A percentile compares a stretch with the other conserved stretches of the same genome.
Conservation (phyloP, 768 basidiomycete species). For the Leccinum uliginosum region DNA sequence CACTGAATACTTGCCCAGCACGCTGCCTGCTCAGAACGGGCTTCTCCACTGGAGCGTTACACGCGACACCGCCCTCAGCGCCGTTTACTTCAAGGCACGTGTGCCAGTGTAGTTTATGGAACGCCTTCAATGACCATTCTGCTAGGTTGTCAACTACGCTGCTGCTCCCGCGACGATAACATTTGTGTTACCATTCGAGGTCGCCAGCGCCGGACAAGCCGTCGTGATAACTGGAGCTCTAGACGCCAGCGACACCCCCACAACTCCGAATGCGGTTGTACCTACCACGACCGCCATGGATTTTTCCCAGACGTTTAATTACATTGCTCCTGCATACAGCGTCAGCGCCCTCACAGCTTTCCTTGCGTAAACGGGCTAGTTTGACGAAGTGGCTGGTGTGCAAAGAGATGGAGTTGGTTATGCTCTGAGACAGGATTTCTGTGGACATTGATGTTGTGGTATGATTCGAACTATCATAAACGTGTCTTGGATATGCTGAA, state of each 20-base stretch:
- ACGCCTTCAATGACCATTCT: background rate
- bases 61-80: slow-evolving; percentile 17
- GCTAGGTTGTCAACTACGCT: slow-evolving; percentile 52
- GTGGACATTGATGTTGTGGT: slow-evolving; percentile 14
- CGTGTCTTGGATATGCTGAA: slow-evolving; percentile 39
- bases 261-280: slow-evolving; percentile 41
- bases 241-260: slow-evolving; percentile 54
- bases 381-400: background rate
- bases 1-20: slow-evolving; percentile 60
- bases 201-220: slow-evolving; percentile 40
- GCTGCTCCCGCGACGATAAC: slow-evolving; percentile 37
- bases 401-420: background rate
- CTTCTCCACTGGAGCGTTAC: slow-evolving; percentile 63
- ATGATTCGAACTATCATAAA: slow-evolving; percentile 33
- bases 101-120: background rate
- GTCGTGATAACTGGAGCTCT: slow-evolving; percentile 48
- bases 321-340: slow-evolving; percentile 47
- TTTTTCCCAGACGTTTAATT: slow-evolving; percentile 51
- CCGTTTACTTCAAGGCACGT: slow-evolving; percentile 56
- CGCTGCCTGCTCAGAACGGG: slow-evolving; percentile 43
- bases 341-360: slow-evolving; percentile 31
- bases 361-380: slow-evolving; percentile 1
- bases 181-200: slow-evolving; percentile 53
- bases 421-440: background rate
- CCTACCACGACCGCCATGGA: slow-evolving; percentile 43